Conservation (phyloP, 2,329 filamentous ascomycete genomes). For the Zarea fungicola region DNA sequence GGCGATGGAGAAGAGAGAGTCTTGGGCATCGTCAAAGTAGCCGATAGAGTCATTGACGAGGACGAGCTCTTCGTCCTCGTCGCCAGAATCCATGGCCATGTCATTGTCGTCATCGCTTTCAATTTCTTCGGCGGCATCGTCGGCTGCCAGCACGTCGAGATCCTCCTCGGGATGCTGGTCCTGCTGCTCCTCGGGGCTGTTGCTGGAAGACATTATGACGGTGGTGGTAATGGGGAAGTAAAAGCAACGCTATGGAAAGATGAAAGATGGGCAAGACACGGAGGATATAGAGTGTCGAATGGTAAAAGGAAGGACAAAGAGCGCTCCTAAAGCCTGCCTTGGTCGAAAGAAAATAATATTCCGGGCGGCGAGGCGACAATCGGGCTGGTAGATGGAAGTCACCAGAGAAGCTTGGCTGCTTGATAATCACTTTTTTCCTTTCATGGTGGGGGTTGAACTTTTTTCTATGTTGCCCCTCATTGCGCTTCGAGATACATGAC, state of each 20-base stretch:
- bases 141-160: slow-evolving; percentile 67
- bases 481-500: slow-evolving; percentile 1
- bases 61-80: slow-evolving; percentile 67
- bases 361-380: neutral
- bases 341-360: neutral
- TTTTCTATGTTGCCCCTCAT: slow-evolving; percentile 9
- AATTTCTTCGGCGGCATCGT: slow-evolving; percentile 75
- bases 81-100: slow-evolving; percentile 73
- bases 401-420: slow-evolving; percentile 10
- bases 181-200: slow-evolving; percentile 3
- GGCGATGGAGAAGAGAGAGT: slow-evolving; percentile 91
- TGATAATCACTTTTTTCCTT: slow-evolving; percentile 13
- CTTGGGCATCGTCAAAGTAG: slow-evolving; percentile 85
- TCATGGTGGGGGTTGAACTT: slow-evolving; percentile 12
- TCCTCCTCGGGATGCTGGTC: slow-evolving; percentile 39
- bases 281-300: too few species aligned
- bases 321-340: neutral
- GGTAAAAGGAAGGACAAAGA: neutral
- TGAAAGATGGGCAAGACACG: neutral
- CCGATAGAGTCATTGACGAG: slow-evolving; percentile 89
- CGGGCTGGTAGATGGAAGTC: slow-evolving; percentile 6
- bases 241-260: neutral
- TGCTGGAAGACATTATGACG: slow-evolving; percentile 1
- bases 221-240: neutral
- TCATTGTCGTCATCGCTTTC: slow-evolving; percentile 57